Percentiles rank a stretch among this genome's conserved stretches.
Evolutionary conservation across 2,329 filamentous ascomycete genomes (phyloP).

Genomic region (Juglanconis oblonga): DNA sequence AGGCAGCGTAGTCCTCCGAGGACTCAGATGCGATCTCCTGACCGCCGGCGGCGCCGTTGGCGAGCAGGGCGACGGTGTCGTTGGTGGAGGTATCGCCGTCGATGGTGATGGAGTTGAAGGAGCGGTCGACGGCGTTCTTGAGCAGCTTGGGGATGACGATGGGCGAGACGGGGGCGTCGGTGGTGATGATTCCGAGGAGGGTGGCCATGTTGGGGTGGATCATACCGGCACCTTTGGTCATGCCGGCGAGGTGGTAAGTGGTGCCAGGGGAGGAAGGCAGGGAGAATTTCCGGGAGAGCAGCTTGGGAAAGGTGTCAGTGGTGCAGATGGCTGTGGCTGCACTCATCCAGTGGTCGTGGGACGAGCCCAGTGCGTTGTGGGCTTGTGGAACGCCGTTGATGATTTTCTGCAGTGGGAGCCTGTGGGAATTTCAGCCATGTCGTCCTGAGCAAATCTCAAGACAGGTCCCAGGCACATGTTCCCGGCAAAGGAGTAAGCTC

Average conservation of each 20-base stretch:
- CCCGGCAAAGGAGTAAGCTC: constrained; percentile 9
- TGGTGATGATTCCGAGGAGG: constrained; percentile 85
- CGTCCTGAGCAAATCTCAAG: background rate
- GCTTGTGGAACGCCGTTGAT: constrained; percentile 76
- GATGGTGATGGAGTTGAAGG: constrained; percentile 95
- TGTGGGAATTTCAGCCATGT: constrained; percentile 30
- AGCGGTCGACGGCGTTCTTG: constrained; percentile 70
- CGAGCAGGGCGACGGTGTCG: constrained; percentile 91
- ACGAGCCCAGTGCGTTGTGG: constrained; percentile 65
- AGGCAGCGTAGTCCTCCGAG: constrained; percentile 64
- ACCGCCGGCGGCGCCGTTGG: constrained; percentile 87
- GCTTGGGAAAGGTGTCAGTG: constrained; percentile 97
- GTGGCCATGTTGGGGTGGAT: constrained; percentile 99
- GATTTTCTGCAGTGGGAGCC: constrained; percentile 89
- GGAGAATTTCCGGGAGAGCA: constrained; percentile 78
- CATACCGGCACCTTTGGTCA: constrained; percentile 84
- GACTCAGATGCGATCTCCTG: constrained; percentile 52
- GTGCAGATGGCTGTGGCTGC: constrained; percentile 93
- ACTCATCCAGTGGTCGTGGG: constrained; percentile 82
- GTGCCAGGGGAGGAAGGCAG: constrained; percentile 74
- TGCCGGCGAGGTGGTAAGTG: constrained; percentile 84
- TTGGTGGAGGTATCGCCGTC: constrained; percentile 98
- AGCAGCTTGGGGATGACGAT: constrained; percentile 67
- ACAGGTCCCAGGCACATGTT: constrained; percentile 9
- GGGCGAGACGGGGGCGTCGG: constrained; percentile 78